Base-by-base conservation (phyloP, 2,329 filamentous ascomycete genomes). In the Juglanconis oblonga region DNA sequence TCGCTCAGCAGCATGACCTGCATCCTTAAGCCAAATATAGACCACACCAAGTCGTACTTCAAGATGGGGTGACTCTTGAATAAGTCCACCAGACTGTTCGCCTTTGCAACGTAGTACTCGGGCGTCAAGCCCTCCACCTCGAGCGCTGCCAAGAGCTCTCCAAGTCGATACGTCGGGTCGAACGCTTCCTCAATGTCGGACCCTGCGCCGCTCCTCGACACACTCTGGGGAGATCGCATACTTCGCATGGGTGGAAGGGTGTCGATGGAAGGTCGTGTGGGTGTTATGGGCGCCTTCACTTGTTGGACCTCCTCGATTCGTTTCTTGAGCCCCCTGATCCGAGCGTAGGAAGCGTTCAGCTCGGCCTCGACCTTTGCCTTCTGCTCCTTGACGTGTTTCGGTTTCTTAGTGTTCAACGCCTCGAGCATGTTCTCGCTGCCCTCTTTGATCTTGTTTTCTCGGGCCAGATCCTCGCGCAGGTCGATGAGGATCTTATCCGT, bases 381-480 rank as follows among this genome's bases (percentile, higher is more conserved):
- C 71, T 94, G 91, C 62, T 94, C 94, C 72, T 93, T 96, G 64
- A 90, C 90, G 73, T 98, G 94, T 76, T 98, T 99, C 50, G 91
- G 89, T 74, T 96, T 97, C 76, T 99, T 99, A 49, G 87, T 85
- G 73, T 97, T 92, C 65, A 99, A 78, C 11, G 95, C 95, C 77
- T 99, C 95, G 44, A 99, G 81, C 85, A 99, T 88, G 72, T 99
- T 99, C 79, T 99, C 95, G 60, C 94, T 97, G 24, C 95, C 95
- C 69, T 94, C 90, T 75, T 96, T 97, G 72, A 99, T 98, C 80
- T 98, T 98, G 77, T 93, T 88, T 77, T 99, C 96, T 69, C 96
- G 94, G 67, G 92, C 94, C 65, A 99, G 88, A 70, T 89, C 86
- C 68, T 97, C 93, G 69, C 89, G 88, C 64, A 97, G 82, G 55